These are phyloP conservation scores for Takashimella tepidaria DNA, from an alignment of 1,284 basidiomycete species.

Conservation along the genomic window DNA sequence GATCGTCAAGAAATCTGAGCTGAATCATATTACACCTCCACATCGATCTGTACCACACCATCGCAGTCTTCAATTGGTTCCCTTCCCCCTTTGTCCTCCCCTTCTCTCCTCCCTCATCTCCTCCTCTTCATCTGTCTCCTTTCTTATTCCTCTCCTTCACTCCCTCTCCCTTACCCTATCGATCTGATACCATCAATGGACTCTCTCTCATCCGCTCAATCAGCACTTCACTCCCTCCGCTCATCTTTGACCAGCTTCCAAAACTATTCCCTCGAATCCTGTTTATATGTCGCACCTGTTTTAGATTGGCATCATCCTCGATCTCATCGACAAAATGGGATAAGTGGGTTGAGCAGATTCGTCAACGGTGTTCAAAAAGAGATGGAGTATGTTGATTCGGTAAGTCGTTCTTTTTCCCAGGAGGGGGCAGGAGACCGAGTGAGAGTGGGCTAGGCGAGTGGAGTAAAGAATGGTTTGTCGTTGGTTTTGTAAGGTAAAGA, in stretches of 20 bases:
- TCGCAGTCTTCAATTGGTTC: background rate
- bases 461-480: no score
- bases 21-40: no score
- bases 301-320: conserved; percentile 39
- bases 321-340: conserved; percentile 25
- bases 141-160: background rate
- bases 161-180: background rate
- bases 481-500: no score
- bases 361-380: conserved; percentile 27
- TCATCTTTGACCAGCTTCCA: background rate
- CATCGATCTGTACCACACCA: background rate
- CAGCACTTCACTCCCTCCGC: background rate
- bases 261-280: background rate
- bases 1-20: no score
- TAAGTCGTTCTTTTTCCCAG: conserved; percentile 6
- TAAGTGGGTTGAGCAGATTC: conserved; percentile 36
- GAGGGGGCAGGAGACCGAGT: no score
- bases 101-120: background rate
- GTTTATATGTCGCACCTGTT: conserved; percentile 27
- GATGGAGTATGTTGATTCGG: conserved; percentile 26
- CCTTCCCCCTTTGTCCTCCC: background rate
- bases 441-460: no score
- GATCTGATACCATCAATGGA: background rate
- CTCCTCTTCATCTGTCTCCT: background rate
- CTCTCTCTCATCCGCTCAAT: background rate